phyloP scores from a whole-genome alignment of 768 basidiomycete species.

The Boletus pseudo-olivaceus region DNA sequence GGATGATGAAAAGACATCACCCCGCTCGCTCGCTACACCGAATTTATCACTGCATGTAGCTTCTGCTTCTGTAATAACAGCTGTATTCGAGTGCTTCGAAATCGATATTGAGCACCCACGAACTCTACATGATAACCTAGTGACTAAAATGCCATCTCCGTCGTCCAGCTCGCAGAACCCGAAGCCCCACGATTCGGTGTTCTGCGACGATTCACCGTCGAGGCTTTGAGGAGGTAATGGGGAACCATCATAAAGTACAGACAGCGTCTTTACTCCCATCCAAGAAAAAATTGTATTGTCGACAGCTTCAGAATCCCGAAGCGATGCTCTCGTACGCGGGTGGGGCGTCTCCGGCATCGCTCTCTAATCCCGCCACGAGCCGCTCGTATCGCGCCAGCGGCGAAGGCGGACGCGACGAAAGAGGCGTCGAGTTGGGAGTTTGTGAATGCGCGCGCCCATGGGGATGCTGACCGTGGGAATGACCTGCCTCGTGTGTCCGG shows the following conservation, averaged over 20 bases:
- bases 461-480: background rate
- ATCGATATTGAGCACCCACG: too few relatives aligned
- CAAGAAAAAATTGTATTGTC: background rate
- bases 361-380: conserved; percentile 83
- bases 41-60: background rate
- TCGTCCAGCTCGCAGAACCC: too few relatives aligned
- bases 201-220: too few relatives aligned
- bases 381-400: conserved; percentile 62
- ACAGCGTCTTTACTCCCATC: background rate
- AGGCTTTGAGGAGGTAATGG: too few relatives aligned
- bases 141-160: background rate
- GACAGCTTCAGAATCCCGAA: background rate
- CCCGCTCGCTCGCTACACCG: background rate
- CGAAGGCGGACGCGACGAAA: conserved; percentile 16
- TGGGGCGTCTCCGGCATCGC: conserved; percentile 78
- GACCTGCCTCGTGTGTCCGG: background rate
- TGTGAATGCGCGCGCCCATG: background rate
- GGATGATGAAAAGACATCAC: conserved; percentile 7
- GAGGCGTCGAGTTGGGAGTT: conserved; percentile 1
- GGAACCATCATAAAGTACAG: too few relatives aligned
- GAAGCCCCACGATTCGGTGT: too few relatives aligned
- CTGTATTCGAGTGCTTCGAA: background rate
- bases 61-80: background rate
- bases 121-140: background rate
- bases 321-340: conserved; percentile 44